Conservation (phyloP, 208 protist genomes). For the Novymonas esmeraldas region DNA sequence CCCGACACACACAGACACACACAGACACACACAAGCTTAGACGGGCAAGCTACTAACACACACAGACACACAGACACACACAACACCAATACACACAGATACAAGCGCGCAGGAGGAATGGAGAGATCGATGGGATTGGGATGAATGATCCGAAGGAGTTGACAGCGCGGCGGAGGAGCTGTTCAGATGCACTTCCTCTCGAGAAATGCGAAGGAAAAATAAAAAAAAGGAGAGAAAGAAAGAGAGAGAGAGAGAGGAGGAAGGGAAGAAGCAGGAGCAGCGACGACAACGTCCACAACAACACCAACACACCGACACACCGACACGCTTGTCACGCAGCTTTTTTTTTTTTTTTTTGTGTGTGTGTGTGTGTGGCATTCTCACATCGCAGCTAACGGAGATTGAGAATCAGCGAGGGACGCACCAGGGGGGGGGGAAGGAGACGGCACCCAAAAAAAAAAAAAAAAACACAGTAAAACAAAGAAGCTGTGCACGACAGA, state of each 20-base stretch:
- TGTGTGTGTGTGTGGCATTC: no score
- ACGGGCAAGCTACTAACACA: neutral
- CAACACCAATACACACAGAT: no score
- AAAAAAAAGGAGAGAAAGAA: neutral
- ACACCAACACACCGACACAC: neutral
- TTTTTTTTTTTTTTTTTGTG: no score
- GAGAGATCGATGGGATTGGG: neutral
- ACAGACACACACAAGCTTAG: neutral
- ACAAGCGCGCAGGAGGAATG: no score
- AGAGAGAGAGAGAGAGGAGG: conserved; percentile 1
- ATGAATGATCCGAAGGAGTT: neutral
- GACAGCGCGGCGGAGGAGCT: neutral
- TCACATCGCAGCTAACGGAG: no score
- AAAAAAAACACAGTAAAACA: no score
- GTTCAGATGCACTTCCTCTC: neutral
- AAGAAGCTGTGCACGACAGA: no score
- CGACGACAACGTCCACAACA: neutral
- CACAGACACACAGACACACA: neutral
- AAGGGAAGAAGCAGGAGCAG: neutral
- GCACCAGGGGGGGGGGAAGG: no score
- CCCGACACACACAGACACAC: neutral
- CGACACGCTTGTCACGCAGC: no score
- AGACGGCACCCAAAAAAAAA: no score
- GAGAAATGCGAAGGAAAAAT: conserved; percentile 3
- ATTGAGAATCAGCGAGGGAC: no score